A percentile compares a stretch with the other conserved stretches of the same genome.
phyloP scores from a whole-genome alignment of 495 filamentous ascomycete species.

The Penicilliopsis zonata region DNA sequence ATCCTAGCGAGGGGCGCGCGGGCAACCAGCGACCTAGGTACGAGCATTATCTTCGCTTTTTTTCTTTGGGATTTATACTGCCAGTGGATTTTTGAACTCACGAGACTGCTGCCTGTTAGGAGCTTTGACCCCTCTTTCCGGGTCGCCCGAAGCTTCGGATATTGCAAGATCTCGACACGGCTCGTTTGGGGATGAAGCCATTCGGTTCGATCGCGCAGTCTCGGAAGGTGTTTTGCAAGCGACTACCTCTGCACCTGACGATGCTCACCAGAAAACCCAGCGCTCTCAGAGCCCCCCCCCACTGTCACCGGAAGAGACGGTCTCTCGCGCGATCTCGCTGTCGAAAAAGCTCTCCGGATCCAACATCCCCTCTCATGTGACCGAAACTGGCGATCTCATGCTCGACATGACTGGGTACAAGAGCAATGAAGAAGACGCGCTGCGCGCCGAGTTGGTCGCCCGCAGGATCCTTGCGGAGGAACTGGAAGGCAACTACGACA shows the following conservation, averaged over 20 bases:
- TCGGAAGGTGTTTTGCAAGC: conserved; percentile 36
- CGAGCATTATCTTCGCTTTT: conserved; percentile 1
- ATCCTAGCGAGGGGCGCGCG: conserved; percentile 33
- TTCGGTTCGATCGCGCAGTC: conserved; percentile 36
- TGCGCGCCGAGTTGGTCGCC: conserved; percentile 83
- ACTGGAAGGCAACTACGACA: conserved; percentile 88
- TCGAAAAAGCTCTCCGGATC: conserved; percentile 79
- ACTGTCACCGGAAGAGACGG: conserved; percentile 60
- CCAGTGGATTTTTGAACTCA: conserved; percentile 2
- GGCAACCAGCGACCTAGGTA: conserved; percentile 40
- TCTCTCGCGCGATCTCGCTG: conserved; percentile 70
- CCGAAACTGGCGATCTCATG: conserved; percentile 91
- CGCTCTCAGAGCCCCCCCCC: conserved; percentile 67
- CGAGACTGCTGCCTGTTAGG: conserved; percentile 30
- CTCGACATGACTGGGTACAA: conserved; percentile 97
- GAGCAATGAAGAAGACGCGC: conserved; percentile 77
- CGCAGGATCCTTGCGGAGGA: conserved; percentile 95
- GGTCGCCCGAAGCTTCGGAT: conserved; percentile 44
- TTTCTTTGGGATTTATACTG: background rate
- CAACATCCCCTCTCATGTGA: conserved; percentile 87
- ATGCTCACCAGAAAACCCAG: conserved; percentile 4
- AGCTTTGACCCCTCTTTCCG: conserved; percentile 48
- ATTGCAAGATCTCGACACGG: conserved; percentile 16
- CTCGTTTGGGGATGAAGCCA: conserved; percentile 18
- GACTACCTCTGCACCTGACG: conserved; percentile 3